These are phyloP conservation scores for Orychophragmus violaceus DNA, from an alignment of 345 rosid species.

Conservation along the genomic window DNA sequence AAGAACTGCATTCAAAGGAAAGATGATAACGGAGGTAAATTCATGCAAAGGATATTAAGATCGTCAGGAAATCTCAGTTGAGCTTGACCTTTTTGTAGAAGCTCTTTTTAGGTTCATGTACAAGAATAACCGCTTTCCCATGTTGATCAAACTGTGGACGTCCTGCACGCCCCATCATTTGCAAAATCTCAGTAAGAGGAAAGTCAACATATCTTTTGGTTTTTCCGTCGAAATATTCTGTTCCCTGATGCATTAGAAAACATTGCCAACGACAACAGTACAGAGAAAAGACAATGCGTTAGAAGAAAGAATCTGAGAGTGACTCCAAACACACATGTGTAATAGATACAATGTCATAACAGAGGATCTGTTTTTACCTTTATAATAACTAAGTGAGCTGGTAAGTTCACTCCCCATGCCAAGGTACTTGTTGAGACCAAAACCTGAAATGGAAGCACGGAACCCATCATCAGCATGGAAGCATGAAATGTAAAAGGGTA, in stretches of 20 bases:
- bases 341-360: constrained; percentile 2
- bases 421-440: constrained; percentile 93
- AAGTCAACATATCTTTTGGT: constrained; percentile 91
- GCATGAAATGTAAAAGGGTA: background rate
- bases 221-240: constrained; percentile 94
- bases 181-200: constrained; percentile 95
- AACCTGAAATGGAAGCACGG: constrained; percentile 46
- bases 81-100: constrained; percentile 83
- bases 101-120: constrained; percentile 97
- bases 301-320: background rate
- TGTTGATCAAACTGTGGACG: constrained; percentile 98
- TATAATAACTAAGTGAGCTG: constrained; percentile 95
- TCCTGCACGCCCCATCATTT: constrained; percentile 99
- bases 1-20: constrained; percentile 54
- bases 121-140: constrained; percentile 98
- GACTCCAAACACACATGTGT: background rate
- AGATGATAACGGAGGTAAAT: constrained; percentile 13
- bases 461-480: background rate
- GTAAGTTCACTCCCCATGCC: constrained; percentile 98
- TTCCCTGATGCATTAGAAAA: constrained; percentile 56
- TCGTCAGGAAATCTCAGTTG: background rate
- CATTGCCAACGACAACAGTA: background rate
- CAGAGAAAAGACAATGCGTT: constrained; percentile 1
- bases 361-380: constrained; percentile 47
- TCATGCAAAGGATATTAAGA: constrained; percentile 1